Percentiles rank a stretch among this genome's conserved stretches.
phyloP scores from a whole-genome alignment of 2,329 filamentous ascomycete species.

The Exophiala aquamarina region DNA sequence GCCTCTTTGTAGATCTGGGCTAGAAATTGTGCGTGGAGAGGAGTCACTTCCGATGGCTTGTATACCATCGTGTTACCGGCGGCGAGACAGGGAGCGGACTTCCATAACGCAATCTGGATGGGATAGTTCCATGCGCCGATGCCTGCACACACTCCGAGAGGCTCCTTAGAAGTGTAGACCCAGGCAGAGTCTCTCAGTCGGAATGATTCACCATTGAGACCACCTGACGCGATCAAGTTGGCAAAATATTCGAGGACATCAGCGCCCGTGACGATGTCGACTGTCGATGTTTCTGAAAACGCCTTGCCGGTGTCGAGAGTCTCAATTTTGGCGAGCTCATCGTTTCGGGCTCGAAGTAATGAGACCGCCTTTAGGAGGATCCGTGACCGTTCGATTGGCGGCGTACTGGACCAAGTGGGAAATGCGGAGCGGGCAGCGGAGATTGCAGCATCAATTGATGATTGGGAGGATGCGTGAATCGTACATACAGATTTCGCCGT shows the following conservation, averaged over 20 bases:
- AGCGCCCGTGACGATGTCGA: conserved; percentile 79
- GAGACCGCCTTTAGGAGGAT: conserved; percentile 75
- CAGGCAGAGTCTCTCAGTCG: conserved; percentile 73
- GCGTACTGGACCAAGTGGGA: conserved; percentile 71
- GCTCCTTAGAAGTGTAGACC: conserved; percentile 79
- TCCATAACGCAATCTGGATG: conserved; percentile 88
- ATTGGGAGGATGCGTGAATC: conserved; percentile 67
- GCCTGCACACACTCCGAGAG: conserved; percentile 79
- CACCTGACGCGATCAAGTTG: conserved; percentile 72
- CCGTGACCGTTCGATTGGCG: conserved; percentile 71
- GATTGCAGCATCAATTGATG: conserved; percentile 71
- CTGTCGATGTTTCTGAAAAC: conserved; percentile 77
- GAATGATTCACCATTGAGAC: conserved; percentile 77
- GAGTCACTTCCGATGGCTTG: conserved; percentile 85
- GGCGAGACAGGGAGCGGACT: conserved; percentile 79
- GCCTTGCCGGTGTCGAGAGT: conserved; percentile 86
- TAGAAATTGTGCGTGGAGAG: conserved; percentile 74
- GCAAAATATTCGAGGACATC: conserved; percentile 88
- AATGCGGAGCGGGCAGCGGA: conserved; percentile 71
- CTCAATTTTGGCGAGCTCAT: conserved; percentile 75
- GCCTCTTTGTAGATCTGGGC: conserved; percentile 77
- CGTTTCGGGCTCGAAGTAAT: conserved; percentile 73
- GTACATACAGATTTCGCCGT: conserved; percentile 68
- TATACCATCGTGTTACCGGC: conserved; percentile 90
- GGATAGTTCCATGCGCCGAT: conserved; percentile 94